phyloP scores from a whole-genome alignment of 768 basidiomycete species.

The Cystobasidiopsis lactophilus region DNA sequence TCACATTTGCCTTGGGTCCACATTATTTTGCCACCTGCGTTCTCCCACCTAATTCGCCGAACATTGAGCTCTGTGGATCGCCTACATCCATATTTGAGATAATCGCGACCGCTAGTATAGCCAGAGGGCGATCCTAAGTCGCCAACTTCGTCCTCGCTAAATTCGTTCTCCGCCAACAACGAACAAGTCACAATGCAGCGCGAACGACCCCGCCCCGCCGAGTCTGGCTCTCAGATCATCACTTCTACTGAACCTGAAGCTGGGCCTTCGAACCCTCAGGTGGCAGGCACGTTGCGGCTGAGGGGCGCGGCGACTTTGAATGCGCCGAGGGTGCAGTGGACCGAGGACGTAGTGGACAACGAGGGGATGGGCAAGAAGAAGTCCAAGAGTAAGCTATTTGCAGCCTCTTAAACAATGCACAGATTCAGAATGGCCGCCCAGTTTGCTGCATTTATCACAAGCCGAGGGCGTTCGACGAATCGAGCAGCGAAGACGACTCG shows the following conservation, averaged over 20 bases:
- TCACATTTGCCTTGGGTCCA: too few species aligned
- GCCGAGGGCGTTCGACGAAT: conserved; percentile 51
- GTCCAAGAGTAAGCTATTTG: conserved; percentile 49
- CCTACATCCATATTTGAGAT: too few species aligned
- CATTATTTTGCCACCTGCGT: too few species aligned
- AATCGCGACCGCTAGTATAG: too few species aligned
- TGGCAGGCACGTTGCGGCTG: conserved; percentile 1
- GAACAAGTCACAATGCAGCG: too few species aligned
- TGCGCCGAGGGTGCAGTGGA: conserved; percentile 50
- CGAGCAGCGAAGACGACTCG: conserved; percentile 20
- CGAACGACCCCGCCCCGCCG: background rate
- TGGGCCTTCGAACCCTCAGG: background rate
- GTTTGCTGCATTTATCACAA: conserved; percentile 93
- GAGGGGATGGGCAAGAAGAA: conserved; percentile 73
- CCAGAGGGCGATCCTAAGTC: too few species aligned
- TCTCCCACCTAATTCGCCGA: too few species aligned
- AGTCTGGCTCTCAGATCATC: background rate
- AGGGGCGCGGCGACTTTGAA: background rate
- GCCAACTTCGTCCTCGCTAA: too few species aligned
- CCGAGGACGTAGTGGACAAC: conserved; percentile 68
- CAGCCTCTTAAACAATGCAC: background rate
- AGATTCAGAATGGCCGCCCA: conserved; percentile 23
- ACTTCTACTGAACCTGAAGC: background rate
- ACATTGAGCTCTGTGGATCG: too few species aligned
- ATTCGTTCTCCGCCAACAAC: too few species aligned